These are phyloP conservation scores for Eimeria falciformis DNA, from an alignment of 169 alveolate genomes.

Conservation along the genomic window DNA sequence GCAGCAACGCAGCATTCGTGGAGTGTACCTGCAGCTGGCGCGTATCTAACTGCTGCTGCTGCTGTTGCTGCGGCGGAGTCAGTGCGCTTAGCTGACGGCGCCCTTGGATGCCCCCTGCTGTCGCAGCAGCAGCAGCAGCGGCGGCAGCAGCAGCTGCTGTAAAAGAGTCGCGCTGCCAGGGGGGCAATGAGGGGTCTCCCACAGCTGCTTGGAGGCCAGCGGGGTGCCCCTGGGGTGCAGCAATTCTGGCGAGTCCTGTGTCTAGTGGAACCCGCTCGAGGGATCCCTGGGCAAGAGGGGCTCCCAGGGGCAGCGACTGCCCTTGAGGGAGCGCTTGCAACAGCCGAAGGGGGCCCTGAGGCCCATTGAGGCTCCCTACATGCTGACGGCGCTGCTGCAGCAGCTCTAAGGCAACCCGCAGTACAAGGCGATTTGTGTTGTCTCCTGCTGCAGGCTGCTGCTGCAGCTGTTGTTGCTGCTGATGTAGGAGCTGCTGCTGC, in stretches of 20 bases:
- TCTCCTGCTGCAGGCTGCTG: neutral
- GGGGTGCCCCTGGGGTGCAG: neutral
- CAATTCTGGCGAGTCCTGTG: neutral
- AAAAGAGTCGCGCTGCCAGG: neutral
- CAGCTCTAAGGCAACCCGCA: slow-evolving; percentile 44
- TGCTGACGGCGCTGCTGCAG: slow-evolving; percentile 43
- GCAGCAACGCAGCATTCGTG: slow-evolving; percentile 30
- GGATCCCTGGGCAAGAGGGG: neutral
- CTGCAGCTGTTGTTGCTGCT: slow-evolving; percentile 12
- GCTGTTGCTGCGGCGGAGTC: no score
- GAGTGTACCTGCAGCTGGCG: neutral
- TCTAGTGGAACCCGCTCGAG: neutral
- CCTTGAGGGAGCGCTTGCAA: neutral
- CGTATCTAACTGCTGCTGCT: neutral
- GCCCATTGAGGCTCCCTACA: no score
- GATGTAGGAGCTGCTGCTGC: neutral
- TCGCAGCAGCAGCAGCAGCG: neutral
- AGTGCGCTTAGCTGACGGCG: no score
- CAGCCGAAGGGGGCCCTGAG: neutral
- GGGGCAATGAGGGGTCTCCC: neutral
- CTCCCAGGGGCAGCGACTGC: slow-evolving; percentile 7
- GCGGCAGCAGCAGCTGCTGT: slow-evolving; percentile 4
- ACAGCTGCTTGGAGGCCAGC: neutral
- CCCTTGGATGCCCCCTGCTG: neutral
- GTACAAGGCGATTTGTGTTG: neutral